phyloP scores from a whole-genome alignment of 2,329 filamentous ascomycete species.

The Epichloe brachyelytri region DNA sequence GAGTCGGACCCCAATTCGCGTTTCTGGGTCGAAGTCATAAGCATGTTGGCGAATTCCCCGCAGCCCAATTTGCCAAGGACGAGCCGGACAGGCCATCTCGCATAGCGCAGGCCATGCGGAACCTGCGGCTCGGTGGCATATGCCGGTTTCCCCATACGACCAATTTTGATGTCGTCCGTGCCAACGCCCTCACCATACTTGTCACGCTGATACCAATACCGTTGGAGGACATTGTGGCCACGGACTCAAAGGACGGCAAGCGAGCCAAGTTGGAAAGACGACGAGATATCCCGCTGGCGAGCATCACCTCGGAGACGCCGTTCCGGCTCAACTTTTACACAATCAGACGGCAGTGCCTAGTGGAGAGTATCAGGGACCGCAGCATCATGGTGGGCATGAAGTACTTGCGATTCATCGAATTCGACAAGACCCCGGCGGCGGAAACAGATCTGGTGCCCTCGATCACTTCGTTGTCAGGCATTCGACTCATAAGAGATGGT shows the following conservation, averaged over 20 bases:
- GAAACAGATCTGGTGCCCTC: neutral
- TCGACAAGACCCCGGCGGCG: neutral
- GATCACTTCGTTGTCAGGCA: neutral
- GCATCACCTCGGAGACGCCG: neutral
- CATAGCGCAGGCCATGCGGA: conserved; percentile 6
- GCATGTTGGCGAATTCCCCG: conserved; percentile 4
- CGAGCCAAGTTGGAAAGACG: conserved; percentile 2
- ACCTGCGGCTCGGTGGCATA: conserved; percentile 3
- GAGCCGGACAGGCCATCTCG: neutral
- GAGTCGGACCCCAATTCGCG: neutral
- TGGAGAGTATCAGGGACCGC: conserved; percentile 1
- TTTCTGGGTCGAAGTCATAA: conserved; percentile 4
- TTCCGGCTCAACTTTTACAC: conserved; percentile 7
- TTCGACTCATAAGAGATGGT: conserved; percentile 4
- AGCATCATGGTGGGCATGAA: conserved; percentile 2
- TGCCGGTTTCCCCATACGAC: conserved; percentile 5
- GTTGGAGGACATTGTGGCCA: conserved; percentile 2
- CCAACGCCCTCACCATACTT: conserved; percentile 7
- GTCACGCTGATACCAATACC: conserved; percentile 5
- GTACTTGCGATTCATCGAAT: conserved; percentile 5
- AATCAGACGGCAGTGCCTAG: conserved; percentile 1
- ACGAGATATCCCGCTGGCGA: neutral
- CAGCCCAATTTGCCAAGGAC: conserved; percentile 1
- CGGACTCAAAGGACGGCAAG: neutral
- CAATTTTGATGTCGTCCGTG: conserved; percentile 6